phyloP scores from a whole-genome alignment of 768 basidiomycete species.

The Royoungia palumana region DNA sequence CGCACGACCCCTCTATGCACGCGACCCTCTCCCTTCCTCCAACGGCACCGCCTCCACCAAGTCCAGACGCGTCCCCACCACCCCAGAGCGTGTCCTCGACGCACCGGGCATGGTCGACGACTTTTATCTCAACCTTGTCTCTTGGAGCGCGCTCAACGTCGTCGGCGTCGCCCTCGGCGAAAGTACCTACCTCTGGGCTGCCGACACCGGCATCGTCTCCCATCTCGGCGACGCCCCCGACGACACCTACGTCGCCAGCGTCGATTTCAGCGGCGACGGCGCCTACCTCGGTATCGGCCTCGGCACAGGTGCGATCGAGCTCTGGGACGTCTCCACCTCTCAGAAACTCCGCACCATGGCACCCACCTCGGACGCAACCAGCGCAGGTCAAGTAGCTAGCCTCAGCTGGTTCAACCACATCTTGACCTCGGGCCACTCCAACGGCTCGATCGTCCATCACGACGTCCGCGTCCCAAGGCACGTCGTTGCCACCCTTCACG shows the following conservation, averaged over 20 bases:
- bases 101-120: slow-evolving; percentile 93
- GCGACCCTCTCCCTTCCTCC: slow-evolving; percentile 60
- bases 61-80: slow-evolving; percentile 78
- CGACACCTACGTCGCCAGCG: slow-evolving; percentile 69
- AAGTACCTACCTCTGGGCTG: slow-evolving; percentile 90
- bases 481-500: slow-evolving; percentile 85
- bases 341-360: slow-evolving; percentile 90
- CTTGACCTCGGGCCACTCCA: slow-evolving; percentile 83
- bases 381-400: slow-evolving; percentile 66
- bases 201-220: slow-evolving; percentile 81
- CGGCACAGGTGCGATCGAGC: slow-evolving; percentile 81
- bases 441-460: slow-evolving; percentile 95
- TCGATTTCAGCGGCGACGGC: slow-evolving; percentile 79
- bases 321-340: slow-evolving; percentile 87
- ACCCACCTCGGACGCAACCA: slow-evolving; percentile 21
- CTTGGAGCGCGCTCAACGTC: slow-evolving; percentile 84
- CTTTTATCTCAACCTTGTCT: slow-evolving; percentile 92
- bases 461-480: slow-evolving; percentile 88
- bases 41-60: slow-evolving; percentile 64
- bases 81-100: slow-evolving; percentile 91
- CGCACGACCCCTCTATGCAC: slow-evolving; percentile 71
- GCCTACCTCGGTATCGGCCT: slow-evolving; percentile 79
- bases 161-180: slow-evolving; percentile 89
- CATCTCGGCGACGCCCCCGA: slow-evolving; percentile 74
- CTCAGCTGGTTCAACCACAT: slow-evolving; percentile 88